phyloP scores from a whole-genome alignment of 768 basidiomycete species.

The Cystobasidium ongulense region DNA sequence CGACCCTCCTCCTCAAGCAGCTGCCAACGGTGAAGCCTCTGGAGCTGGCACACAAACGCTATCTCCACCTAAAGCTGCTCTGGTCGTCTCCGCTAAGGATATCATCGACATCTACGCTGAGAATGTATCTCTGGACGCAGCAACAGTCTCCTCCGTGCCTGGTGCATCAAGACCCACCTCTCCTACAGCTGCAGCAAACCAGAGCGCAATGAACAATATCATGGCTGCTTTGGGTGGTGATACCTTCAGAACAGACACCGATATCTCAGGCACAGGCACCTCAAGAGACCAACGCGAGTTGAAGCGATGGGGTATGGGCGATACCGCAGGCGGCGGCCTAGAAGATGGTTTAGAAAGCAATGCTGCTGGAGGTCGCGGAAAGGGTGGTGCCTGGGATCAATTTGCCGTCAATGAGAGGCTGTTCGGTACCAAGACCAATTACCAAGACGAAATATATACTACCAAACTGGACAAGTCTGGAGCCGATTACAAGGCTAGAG shows the following conservation, averaged over 20 bases:
- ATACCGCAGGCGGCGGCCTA: background rate
- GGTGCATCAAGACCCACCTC: background rate
- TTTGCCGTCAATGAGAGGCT: constrained; percentile 85
- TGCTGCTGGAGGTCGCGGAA: background rate
- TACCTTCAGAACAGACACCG: constrained; percentile 43
- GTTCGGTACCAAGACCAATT: constrained; percentile 83
- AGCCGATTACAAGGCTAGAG: constrained; percentile 78
- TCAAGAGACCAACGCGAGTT: constrained; percentile 35
- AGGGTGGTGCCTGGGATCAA: constrained; percentile 65
- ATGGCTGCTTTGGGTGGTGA: constrained; percentile 19
- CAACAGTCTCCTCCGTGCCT: background rate
- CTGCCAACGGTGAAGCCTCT: background rate
- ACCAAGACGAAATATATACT: constrained; percentile 89
- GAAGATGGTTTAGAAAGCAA: constrained; percentile 14
- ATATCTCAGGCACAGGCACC: constrained; percentile 39
- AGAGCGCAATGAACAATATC: background rate
- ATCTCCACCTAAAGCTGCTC: constrained; percentile 27
- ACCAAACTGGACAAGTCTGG: constrained; percentile 79
- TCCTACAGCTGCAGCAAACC: background rate
- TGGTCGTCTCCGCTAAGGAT: constrained; percentile 38
- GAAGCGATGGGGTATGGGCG: constrained; percentile 31
- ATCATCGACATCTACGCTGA: constrained; percentile 34
- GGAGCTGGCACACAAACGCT: background rate
- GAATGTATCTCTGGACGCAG: constrained; percentile 34
- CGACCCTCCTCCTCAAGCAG: constrained; percentile 1